Evolutionary conservation across 768 basidiomycete genomes (phyloP).

Genomic region (Hemileccinum rubropunctum): DNA sequence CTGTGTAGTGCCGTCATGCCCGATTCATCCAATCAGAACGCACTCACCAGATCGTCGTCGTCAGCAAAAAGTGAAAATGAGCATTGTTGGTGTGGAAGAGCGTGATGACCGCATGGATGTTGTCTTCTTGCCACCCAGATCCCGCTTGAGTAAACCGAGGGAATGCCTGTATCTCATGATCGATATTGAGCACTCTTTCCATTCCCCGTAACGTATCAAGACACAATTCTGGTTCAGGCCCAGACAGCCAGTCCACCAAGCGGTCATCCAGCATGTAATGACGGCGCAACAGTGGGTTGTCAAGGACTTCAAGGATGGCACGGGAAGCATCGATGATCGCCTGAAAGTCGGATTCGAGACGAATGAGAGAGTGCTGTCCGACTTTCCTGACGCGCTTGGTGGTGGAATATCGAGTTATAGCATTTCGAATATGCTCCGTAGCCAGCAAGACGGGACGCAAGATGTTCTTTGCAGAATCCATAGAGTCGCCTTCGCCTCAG

Average conservation of each 20-base stretch:
- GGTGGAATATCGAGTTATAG: not conserved
- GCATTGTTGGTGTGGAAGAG: slow-evolving; percentile 3
- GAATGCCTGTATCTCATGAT: not conserved
- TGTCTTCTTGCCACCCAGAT: not conserved
- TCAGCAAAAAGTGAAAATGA: slow-evolving; percentile 11
- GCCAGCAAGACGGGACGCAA: not conserved
- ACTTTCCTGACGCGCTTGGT: no score
- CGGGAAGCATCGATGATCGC: slow-evolving; percentile 2
- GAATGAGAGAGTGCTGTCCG: slow-evolving; percentile 4
- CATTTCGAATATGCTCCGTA: not conserved
- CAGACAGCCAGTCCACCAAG: slow-evolving; percentile 6
- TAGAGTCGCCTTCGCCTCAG: no score
- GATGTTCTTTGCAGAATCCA: slow-evolving; percentile 4
- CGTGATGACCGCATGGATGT: not conserved
- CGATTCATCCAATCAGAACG: not conserved
- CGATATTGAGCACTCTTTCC: not conserved
- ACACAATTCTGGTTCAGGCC: no score
- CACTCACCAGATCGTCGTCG: slow-evolving; percentile 11
- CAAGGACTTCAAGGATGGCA: slow-evolving; percentile 3
- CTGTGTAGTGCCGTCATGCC: not conserved
- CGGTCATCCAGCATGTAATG: slow-evolving; percentile 4
- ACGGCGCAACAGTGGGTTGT: not conserved
- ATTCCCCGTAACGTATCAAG: slow-evolving; percentile 2
- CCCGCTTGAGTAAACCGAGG: not conserved
- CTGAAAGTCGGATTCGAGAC: slow-evolving; percentile 3